Base-by-base conservation (phyloP, 371 early-diverging fungal genomes). In the Mucor circinelloides region DNA sequence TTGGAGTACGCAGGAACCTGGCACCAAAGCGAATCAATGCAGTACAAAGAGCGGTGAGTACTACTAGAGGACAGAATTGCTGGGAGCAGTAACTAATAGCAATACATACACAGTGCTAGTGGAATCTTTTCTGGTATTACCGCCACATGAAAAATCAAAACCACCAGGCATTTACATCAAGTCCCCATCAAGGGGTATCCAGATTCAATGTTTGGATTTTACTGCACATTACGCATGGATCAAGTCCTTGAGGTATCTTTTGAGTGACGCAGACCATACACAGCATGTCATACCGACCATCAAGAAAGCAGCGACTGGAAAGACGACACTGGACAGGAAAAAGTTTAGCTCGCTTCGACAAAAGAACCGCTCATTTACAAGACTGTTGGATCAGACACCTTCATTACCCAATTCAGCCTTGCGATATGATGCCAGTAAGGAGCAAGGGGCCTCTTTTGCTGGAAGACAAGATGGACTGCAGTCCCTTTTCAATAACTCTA, bases 1-100 rank as follows among this genome's bases (percentile, higher is more conserved):
- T 71, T 92, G 93, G 93, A 86, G 87, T 72, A 79, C 76, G 58
- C 78, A 80, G 60, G 87, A 87, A 38, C 91, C 91, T 15, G 86
- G 85, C 8, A 61, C 68, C 8, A 74, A 76, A 55, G 74, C 69
- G 15, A 60, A 62, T 32, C 74, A 76, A 42, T 62, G 74, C 55
- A 66, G 59, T n/a, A 77, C 74, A 59, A 85, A 83, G 69, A 82
- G 78, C 70, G 79, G 83, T 77, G 78, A 70, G 58, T 34, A 42
- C 15, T 0, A 1, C n/a, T n/a, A n/a, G n/a, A n/a, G n/a, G n/a
- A 12, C 19, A n/a, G 19, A 4, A 15, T 19, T 58, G 13, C 13
- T 4, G 17, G n/a, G n/a, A 1, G 23, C 6, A 46, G 9, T 46
- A 32, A 2, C 23, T 21, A n/a, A 17, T 10, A 6, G 46, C 10